These are phyloP conservation scores for Amaranthus tricolor DNA, from an alignment of 179 eudicot genomes.

Conservation along the genomic window DNA sequence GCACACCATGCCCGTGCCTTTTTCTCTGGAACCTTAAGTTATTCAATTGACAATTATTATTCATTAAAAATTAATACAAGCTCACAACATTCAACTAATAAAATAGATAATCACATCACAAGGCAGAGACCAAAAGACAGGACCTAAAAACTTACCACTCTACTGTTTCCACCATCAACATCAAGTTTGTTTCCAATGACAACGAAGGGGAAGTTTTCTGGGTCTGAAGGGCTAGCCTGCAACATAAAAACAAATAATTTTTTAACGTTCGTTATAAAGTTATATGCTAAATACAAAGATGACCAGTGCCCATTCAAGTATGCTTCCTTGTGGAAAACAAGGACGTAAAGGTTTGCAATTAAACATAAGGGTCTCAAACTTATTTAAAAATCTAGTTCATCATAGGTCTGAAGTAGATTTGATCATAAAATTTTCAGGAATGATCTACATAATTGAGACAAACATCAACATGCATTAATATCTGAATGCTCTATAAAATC, in stretches of 20 bases:
- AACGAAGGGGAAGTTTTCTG: constrained; percentile 80
- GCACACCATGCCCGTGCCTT: constrained; percentile 72
- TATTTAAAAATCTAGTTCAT: neutral
- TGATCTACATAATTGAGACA: neutral
- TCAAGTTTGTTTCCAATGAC: constrained; percentile 77
- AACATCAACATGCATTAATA: neutral
- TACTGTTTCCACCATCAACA: constrained; percentile 73
- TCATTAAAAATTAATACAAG: neutral
- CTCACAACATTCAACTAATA: neutral
- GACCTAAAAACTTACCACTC: constrained; percentile 49
- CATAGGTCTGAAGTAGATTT: neutral
- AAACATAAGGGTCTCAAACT: neutral
- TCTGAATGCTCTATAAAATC: neutral
- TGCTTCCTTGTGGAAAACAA: too few relatives aligned
- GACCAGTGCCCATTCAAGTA: neutral
- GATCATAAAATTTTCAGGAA: too few relatives aligned
- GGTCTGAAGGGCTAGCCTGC: constrained; percentile 79
- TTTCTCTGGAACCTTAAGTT: constrained; percentile 61
- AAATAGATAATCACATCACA: neutral
- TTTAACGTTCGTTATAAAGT: neutral
- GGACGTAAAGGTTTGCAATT: neutral
- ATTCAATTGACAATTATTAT: neutral
- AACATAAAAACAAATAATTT: neutral
- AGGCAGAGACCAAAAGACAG: neutral
- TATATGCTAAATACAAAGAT: neutral